Conservation (phyloP, 108 stramenopile species). For the Cyclotella cryptica region DNA sequence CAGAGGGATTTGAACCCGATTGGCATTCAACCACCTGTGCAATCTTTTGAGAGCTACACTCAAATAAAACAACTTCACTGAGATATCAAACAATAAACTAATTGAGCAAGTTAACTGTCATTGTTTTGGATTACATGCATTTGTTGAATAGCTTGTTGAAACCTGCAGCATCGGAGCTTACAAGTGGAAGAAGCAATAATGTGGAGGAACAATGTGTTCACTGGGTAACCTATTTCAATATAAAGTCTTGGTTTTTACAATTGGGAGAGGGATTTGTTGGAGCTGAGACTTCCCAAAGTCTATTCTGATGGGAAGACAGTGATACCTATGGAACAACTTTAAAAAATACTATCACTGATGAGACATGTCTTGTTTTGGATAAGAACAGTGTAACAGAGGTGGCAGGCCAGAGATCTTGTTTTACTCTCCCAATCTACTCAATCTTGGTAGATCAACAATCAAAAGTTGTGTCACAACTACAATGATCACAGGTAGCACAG, state of each 20-base stretch:
- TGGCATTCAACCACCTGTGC: background rate
- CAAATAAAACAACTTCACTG: background rate
- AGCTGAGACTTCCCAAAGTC: slow-evolving; percentile 11
- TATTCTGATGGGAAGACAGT: slow-evolving; percentile 11
- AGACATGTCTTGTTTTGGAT: slow-evolving; percentile 30
- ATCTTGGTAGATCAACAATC: slow-evolving; percentile 13
- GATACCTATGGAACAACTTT: slow-evolving; percentile 23
- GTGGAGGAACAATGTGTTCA: slow-evolving; percentile 4
- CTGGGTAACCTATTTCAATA: slow-evolving; percentile 20
- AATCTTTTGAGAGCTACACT: slow-evolving; percentile 1
- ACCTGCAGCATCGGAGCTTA: background rate
- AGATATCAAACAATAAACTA: slow-evolving; percentile 1
- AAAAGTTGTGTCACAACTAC: slow-evolving; percentile 15
- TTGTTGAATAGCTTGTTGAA: background rate
- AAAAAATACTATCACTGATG: slow-evolving; percentile 19
- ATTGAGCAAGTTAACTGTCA: slow-evolving; percentile 1
- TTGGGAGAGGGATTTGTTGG: slow-evolving; percentile 17
- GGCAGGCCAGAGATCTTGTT: slow-evolving; percentile 26
- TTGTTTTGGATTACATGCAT: slow-evolving; percentile 2
- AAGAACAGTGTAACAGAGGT: slow-evolving; percentile 21
- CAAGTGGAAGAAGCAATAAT: slow-evolving; percentile 5
- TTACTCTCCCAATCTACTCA: slow-evolving; percentile 20
- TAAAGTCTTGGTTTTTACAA: slow-evolving; percentile 20
- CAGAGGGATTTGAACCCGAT: background rate
- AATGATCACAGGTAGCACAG: slow-evolving; percentile 33